Base-by-base conservation (phyloP, 2,329 filamentous ascomycete species). In the Hypoxylon sp. region DNA sequence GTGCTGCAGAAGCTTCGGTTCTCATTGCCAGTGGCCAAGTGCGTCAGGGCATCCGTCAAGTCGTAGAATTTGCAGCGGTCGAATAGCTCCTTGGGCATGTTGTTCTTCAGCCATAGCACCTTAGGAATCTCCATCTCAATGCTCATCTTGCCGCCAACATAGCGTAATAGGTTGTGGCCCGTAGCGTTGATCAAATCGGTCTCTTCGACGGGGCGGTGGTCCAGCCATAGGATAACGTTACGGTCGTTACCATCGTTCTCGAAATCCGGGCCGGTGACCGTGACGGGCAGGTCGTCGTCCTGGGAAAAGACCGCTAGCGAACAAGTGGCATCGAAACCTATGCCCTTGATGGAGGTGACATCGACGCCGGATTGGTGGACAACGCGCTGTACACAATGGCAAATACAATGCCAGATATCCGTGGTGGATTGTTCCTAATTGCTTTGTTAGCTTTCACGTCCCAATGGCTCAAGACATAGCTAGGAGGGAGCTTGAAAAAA, bases 121-220 rank as follows among this genome's bases (percentile, higher is more conserved):
- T 99, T 99, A 71, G 96, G 96, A 62, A 99, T 97, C 80, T 99
- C 96, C 96, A 99, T 99, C 85, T 99, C 96, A 72, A 98, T 95
- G 79, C 93, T 97, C 96, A 99, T 99, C 79, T 92, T 95, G 70
- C 96, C 96, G 74, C 96, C 96, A 17, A 99, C 96, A 78, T 99
- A 99, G 76, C 94, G 92, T 65, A 99, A 88, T 59, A 99, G 85
- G 80, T 97, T 96, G 84, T 99, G 96, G 58, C 91, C 87, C 2
- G 96, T 98, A 60, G 89, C 89, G 80, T 99, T 99, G 83, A 99
- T 97, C 82, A 93, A 92, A 70, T 93, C 91, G 0, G 95, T 97
- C 85, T 99, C 96, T 67, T 93, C 89, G 13, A 96, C 89, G 0
- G 96, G 93, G 42, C 96, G 90, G 81, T 99, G 96, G 80, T 99